These are phyloP conservation scores for Cymbidium sinense DNA, from an alignment of 106 monocot species.

Conservation along the genomic window DNA sequence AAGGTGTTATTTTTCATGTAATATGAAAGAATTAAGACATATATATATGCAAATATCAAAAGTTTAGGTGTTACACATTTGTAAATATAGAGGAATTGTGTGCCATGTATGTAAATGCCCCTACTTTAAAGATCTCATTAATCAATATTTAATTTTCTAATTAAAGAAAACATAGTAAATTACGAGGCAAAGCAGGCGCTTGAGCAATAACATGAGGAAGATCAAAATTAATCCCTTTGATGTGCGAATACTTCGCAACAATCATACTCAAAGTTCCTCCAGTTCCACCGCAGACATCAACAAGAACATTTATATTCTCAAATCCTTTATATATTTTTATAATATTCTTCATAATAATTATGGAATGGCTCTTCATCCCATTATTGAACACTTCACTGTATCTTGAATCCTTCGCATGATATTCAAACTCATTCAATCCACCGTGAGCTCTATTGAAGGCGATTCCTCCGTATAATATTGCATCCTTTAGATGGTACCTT, in stretches of 20 bases:
- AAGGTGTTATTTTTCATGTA: too few relatives aligned
- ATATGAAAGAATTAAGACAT: too few relatives aligned
- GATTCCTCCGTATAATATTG: conserved; percentile 9
- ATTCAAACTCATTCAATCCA: conserved; percentile 51
- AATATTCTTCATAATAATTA: conserved; percentile 32
- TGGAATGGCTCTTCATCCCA: conserved; percentile 42
- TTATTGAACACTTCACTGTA: conserved; percentile 44
- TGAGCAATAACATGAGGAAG: conserved; percentile 25
- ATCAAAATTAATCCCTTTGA: conserved; percentile 28
- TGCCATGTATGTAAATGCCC: too few relatives aligned
- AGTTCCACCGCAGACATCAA: conserved; percentile 21
- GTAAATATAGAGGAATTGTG: too few relatives aligned
- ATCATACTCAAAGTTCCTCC: conserved; percentile 14
- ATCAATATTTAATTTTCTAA: too few relatives aligned
- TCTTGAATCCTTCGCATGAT: conserved; percentile 27
- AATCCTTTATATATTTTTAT: conserved; percentile 28
- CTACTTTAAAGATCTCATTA: too few relatives aligned
- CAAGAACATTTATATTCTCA: conserved; percentile 11
- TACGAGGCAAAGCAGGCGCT: conserved; percentile 9
- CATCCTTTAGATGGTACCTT: conserved; percentile 17
- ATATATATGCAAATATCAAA: too few relatives aligned
- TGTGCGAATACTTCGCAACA: conserved; percentile 10
- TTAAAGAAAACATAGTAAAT: background rate
- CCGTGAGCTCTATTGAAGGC: conserved; percentile 17
- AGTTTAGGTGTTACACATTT: too few relatives aligned